Evolutionary conservation across 2,329 filamentous ascomycete species (phyloP), one percentile per base, ranked within the genome.

Genomic region (Claviceps sorghi): DNA sequence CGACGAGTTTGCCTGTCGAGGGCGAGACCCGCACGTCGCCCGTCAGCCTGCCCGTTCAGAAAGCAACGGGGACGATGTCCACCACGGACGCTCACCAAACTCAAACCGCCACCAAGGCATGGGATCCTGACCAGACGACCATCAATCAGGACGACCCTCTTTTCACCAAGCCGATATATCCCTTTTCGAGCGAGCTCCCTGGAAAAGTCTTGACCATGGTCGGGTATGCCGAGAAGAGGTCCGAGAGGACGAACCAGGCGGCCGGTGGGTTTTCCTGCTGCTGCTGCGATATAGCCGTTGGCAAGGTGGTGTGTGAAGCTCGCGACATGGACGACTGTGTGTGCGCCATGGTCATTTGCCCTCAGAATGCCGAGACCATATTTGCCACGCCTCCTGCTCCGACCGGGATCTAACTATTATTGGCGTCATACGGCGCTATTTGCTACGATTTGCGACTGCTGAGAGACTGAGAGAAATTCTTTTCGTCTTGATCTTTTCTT

Each of bases 251-350:
- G 19, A 21, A 29, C 8, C 22, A 43, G 41, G 29, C 47, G 7
- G 21, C 17, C 10, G 29, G 30, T 9, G 26, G 8, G 29, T 44
- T 17, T n/a, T 42, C 29, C 48, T 62, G 60, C 52, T 62, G 60
- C 49, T 62, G 59, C 53, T 62, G 60, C 48, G 52, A 59, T 48
- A 8, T 52, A 8, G 50, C 47, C 6, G 53, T 54, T 17, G 43
- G 51, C 9, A 50, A 58, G 26, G 55, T 60, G 21, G 53, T 62
- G 10, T 62, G 60, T 41, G 44, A 55, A 21, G 42, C 47, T 46
- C 51, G 30, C 36, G 53, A 38, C 19, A 52, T 57, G 19, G 52
- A 58, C 34, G 51, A 54, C 9, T 63, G 61, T 43, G 46, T 59
- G 11, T 62, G 59, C 47, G 52, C 60, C 29, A 46, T 52, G 26